phyloP scores from a whole-genome alignment of 108 stramenopile species.

The Cylindrotheca closterium region DNA sequence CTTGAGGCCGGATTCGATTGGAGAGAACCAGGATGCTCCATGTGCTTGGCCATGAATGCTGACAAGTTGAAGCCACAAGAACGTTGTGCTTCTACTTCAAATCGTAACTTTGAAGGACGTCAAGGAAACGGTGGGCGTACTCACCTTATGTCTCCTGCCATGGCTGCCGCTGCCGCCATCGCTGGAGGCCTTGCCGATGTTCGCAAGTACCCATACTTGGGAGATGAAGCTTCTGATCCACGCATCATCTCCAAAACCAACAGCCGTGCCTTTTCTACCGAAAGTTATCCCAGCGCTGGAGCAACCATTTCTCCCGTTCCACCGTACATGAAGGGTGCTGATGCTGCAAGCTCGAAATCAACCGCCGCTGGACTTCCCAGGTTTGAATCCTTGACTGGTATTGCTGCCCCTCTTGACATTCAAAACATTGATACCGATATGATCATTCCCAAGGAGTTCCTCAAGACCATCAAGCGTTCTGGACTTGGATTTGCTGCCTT shows the following conservation, averaged over 20 bases:
- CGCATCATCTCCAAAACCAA: slow-evolving; percentile 34
- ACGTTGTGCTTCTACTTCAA: slow-evolving; percentile 93
- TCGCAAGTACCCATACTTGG: slow-evolving; percentile 82
- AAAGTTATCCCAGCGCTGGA: slow-evolving; percentile 59
- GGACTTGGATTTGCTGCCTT: slow-evolving; percentile 94
- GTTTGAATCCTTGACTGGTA: slow-evolving; percentile 69
- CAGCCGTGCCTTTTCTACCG: slow-evolving; percentile 71
- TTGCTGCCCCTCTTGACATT: slow-evolving; percentile 89
- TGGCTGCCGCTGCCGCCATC: slow-evolving; percentile 91
- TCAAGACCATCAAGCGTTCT: slow-evolving; percentile 93
- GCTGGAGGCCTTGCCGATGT: slow-evolving; percentile 87
- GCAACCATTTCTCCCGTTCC: slow-evolving; percentile 72
- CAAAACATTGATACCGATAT: slow-evolving; percentile 97
- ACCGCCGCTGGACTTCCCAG: slow-evolving; percentile 69
- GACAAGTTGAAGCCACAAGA: slow-evolving; percentile 92
- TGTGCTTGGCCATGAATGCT: slow-evolving; percentile 96
- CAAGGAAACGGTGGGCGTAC: slow-evolving; percentile 93
- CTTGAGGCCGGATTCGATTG: slow-evolving; percentile 93
- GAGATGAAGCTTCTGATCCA: slow-evolving; percentile 63
- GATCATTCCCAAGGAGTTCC: slow-evolving; percentile 96
- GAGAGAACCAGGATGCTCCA: slow-evolving; percentile 94
- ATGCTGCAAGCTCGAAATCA: slow-evolving; percentile 7
- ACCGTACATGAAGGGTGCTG: slow-evolving; percentile 56
- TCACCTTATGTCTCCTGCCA: slow-evolving; percentile 90
- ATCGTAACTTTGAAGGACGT: slow-evolving; percentile 95